These are phyloP conservation scores for Daldinia caldariorum DNA, from an alignment of 495 filamentous ascomycete species.

Conservation along the genomic window DNA sequence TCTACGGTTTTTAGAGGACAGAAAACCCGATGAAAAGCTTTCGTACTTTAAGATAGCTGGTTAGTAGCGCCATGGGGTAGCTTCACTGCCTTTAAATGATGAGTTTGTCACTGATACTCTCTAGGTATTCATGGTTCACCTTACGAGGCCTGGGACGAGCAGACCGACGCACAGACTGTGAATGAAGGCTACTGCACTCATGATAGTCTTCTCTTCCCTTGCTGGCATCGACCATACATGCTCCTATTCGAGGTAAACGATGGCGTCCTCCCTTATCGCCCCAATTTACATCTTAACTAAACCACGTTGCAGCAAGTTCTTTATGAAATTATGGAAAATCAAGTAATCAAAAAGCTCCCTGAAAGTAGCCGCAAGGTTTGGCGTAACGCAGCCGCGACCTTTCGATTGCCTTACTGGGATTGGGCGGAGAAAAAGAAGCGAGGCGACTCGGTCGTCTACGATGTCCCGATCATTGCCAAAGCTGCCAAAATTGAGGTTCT, in stretches of 20 bases:
- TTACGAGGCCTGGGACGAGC: conserved; percentile 1
- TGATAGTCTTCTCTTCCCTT: conserved; percentile 11
- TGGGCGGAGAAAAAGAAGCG: conserved; percentile 14
- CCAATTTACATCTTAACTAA: neutral
- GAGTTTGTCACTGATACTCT: neutral
- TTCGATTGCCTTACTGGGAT: conserved; percentile 10
- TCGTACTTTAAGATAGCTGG: conserved; percentile 7
- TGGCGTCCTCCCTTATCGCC: neutral
- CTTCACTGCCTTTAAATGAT: no score
- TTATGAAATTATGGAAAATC: conserved; percentile 5
- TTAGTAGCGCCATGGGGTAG: neutral
- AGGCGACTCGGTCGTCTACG: neutral
- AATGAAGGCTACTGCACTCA: conserved; percentile 8
- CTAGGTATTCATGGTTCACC: conserved; percentile 8
- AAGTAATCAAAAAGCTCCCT: conserved; percentile 1
- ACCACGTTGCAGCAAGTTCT: neutral
- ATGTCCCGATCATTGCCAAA: conserved; percentile 2
- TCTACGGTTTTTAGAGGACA: neutral
- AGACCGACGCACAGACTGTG: neutral
- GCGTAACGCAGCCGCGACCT: conserved; percentile 4
- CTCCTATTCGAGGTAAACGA: conserved; percentile 8
- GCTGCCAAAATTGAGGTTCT: neutral
- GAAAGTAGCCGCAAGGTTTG: neutral
- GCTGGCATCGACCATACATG: conserved; percentile 12
- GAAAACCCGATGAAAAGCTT: neutral